phyloP scores from a whole-genome alignment of 1,284 basidiomycete species.

The Ceratobasidium sp. region DNA sequence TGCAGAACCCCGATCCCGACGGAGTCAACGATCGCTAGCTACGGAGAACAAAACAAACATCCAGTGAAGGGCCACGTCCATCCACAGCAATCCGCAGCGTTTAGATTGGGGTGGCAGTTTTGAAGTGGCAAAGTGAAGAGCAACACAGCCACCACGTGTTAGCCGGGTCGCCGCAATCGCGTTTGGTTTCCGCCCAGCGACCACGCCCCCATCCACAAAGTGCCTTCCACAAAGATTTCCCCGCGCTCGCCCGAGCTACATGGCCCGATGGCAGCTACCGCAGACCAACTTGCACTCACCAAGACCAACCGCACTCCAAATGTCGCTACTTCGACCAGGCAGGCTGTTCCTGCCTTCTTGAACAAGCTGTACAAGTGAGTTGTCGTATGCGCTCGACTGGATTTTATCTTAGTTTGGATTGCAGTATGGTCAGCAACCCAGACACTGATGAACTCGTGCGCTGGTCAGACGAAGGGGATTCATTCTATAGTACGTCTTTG shows the following conservation, averaged over 20 bases:
- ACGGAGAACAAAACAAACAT: too few relatives aligned
- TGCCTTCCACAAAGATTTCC: conserved; percentile 36
- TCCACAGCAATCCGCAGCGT: conserved; percentile 26
- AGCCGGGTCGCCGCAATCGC: conserved; percentile 16
- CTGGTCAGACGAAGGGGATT: conserved; percentile 91
- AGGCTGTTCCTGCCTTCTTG: conserved; percentile 82
- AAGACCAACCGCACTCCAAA: conserved; percentile 26
- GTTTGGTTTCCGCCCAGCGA: neutral
- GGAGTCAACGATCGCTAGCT: too few relatives aligned
- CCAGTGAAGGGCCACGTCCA: neutral
- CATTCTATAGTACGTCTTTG: conserved; percentile 85
- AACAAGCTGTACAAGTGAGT: conserved; percentile 92
- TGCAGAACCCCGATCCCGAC: too few relatives aligned
- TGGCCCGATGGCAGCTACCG: conserved; percentile 28
- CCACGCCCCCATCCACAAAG: conserved; percentile 6
- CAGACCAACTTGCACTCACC: conserved; percentile 49
- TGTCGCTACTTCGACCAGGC: conserved; percentile 32
- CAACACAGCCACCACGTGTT: conserved; percentile 25
- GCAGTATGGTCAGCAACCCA: conserved; percentile 91
- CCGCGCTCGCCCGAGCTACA: conserved; percentile 29
- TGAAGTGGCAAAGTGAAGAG: conserved; percentile 10
- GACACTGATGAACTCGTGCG: conserved; percentile 86
- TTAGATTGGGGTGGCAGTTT: neutral
- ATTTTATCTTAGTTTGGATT: conserved; percentile 15
- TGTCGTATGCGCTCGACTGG: conserved; percentile 44